Percentiles rank a stretch among this genome's conserved stretches.
Evolutionary conservation across 1,284 basidiomycete genomes (phyloP).

Genomic region (Ganoderma lucidum): DNA sequence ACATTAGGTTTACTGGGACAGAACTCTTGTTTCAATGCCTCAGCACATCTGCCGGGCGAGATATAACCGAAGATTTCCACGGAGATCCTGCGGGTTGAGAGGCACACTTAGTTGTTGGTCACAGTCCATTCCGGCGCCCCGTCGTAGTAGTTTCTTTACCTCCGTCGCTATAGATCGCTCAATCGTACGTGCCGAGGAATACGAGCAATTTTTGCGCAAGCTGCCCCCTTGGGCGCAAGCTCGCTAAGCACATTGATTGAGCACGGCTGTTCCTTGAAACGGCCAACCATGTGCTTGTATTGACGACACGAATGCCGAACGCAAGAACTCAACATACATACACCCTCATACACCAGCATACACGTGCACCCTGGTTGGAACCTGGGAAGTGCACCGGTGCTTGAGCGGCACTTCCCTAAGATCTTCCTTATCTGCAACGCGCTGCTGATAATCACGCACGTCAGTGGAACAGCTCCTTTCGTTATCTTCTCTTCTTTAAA

Average conservation of each 20-base stretch:
- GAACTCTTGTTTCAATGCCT: conserved; percentile 10
- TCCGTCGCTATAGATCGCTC: conserved; percentile 7
- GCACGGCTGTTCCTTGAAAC: neutral
- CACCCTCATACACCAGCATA: too few species aligned
- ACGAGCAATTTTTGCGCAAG: conserved; percentile 13
- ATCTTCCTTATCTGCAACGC: neutral
- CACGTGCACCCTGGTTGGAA: neutral
- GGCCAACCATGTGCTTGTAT: neutral
- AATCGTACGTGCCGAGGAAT: conserved; percentile 14
- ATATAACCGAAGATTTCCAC: conserved; percentile 29
- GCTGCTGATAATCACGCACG: neutral
- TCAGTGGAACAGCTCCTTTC: neutral
- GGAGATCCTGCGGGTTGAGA: conserved; percentile 10
- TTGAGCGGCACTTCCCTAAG: neutral
- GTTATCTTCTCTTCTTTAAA: neutral
- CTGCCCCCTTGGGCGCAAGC: neutral
- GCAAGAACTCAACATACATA: neutral
- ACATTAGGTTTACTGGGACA: neutral
- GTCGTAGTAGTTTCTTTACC: neutral
- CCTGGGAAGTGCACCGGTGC: neutral
- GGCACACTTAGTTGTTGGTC: conserved; percentile 3
- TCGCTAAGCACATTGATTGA: neutral
- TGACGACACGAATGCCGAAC: neutral
- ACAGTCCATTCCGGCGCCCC: neutral
- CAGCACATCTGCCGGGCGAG: conserved; percentile 26